These are phyloP conservation scores for Phoenix roebelenii DNA, from an alignment of 176 grass and related monocot species.

Conservation along the genomic window DNA sequence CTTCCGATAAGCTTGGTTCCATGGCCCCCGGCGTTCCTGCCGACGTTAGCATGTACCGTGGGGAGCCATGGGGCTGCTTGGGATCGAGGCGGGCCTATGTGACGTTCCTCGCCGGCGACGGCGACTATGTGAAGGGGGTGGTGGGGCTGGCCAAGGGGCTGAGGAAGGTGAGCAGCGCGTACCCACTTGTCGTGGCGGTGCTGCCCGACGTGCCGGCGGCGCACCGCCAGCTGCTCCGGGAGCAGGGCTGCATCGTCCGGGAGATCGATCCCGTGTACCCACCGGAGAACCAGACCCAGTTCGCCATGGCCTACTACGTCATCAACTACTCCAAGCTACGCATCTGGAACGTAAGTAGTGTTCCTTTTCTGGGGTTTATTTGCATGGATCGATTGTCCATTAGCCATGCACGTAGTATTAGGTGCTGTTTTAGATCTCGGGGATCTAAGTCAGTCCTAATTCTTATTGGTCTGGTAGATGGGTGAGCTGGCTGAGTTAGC, in stretches of 20 bases:
- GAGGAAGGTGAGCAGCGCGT: neutral
- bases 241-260: slow-evolving; percentile 4
- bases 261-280: slow-evolving; percentile 12
- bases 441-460: too few relatives aligned
- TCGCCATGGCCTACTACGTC: slow-evolving; percentile 8
- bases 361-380: too few relatives aligned
- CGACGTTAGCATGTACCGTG: too few relatives aligned
- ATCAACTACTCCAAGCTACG: slow-evolving; percentile 16
- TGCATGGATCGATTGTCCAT: too few relatives aligned
- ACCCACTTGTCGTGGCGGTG: neutral
- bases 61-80: too few relatives aligned
- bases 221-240: neutral
- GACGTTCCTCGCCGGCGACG: slow-evolving; percentile 3
- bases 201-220: slow-evolving; percentile 1
- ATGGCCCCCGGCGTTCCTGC: too few relatives aligned
- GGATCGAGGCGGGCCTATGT: neutral
- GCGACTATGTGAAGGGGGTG: slow-evolving; percentile 4
- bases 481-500: too few relatives aligned
- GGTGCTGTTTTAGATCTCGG: too few relatives aligned
- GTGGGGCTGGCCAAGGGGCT: slow-evolving; percentile 4
- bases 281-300: neutral
- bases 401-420: too few relatives aligned
- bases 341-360: slow-evolving; percentile 1
- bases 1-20: too few relatives aligned
- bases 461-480: too few relatives aligned